Conservation (phyloP, 371 early-diverging fungal genomes). For the Mortierella sp. region DNA sequence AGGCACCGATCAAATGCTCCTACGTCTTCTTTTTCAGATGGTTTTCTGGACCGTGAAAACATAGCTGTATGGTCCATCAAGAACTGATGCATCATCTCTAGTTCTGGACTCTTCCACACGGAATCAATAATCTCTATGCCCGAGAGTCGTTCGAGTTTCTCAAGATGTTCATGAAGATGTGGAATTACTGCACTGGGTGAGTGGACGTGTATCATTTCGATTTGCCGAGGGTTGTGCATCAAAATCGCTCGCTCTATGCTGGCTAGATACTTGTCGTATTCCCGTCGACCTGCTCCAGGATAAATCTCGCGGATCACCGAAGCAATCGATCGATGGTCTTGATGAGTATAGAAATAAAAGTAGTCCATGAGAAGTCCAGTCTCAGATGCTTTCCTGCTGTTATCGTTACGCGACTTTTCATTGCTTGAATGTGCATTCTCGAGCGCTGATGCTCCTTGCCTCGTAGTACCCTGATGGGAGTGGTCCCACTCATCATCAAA, state of each 20-base stretch:
- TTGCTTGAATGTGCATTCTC: not conserved
- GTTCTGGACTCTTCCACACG: slow-evolving; percentile 25
- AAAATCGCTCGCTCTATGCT: slow-evolving; percentile 35
- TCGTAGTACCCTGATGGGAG: not conserved
- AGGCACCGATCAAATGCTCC: not conserved
- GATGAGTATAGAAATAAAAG: slow-evolving; percentile 37
- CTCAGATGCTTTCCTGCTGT: not conserved
- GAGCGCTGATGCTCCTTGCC: not conserved
- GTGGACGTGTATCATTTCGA: slow-evolving; percentile 32
- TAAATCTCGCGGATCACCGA: slow-evolving; percentile 29
- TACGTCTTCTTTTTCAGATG: not conserved
- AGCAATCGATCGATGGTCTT: slow-evolving; percentile 27
- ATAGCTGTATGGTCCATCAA: slow-evolving; percentile 20
- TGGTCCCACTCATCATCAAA: slow-evolving; percentile 13
- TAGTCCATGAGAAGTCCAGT: slow-evolving; percentile 35
- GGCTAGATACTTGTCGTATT: slow-evolving; percentile 30
- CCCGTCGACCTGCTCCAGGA: slow-evolving; percentile 44
- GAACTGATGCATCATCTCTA: slow-evolving; percentile 25
- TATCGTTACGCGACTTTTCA: not conserved
- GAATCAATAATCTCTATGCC: slow-evolving; percentile 28
- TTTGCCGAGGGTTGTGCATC: slow-evolving; percentile 22
- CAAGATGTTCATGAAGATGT: slow-evolving; percentile 8
- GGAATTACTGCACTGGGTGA: slow-evolving; percentile 15
- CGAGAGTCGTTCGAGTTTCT: slow-evolving; percentile 17
- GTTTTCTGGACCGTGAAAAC: slow-evolving; percentile 10